These are phyloP conservation scores for Cladorrhinum sp. DNA, from an alignment of 2,329 filamentous ascomycete genomes.

Conservation along the genomic window DNA sequence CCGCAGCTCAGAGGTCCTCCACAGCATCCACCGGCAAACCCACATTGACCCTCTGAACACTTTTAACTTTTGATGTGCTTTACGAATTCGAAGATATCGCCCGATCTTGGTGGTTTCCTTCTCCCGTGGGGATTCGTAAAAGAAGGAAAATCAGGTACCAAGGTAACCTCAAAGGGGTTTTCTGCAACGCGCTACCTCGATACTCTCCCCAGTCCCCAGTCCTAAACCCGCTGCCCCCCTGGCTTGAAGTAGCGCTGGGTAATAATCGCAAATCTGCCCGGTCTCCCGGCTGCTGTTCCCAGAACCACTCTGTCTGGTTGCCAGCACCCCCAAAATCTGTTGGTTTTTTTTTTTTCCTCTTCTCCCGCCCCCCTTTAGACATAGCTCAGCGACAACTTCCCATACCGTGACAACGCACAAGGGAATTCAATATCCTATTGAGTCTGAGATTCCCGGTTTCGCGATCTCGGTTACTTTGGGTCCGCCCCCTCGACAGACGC, in stretches of 20 bases:
- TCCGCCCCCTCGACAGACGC: constrained; percentile 8
- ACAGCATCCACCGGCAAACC: constrained; percentile 1
- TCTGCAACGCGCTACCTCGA: constrained; percentile 6
- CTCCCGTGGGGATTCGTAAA: background rate
- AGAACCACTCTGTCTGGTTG: constrained; percentile 7
- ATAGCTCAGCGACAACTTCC: background rate
- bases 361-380: constrained; percentile 5
- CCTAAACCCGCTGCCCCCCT: constrained; percentile 15
- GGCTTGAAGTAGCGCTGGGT: constrained; percentile 21
- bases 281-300: constrained; percentile 14
- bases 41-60: background rate
- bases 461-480: constrained; percentile 10
- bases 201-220: constrained; percentile 11
- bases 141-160: background rate
- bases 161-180: constrained; percentile 4
- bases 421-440: background rate
- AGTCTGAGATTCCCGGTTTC: background rate
- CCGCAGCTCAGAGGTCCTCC: constrained; percentile 8
- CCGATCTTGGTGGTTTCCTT: background rate
- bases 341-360: constrained; percentile 12
- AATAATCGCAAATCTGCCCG: constrained; percentile 28
- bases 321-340: constrained; percentile 9
- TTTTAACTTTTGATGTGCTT: background rate
- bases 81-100: background rate
- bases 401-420: background rate